Base-by-base conservation (phyloP, 2,329 filamentous ascomycete genomes). In the Ceratocystis smalleyi region DNA sequence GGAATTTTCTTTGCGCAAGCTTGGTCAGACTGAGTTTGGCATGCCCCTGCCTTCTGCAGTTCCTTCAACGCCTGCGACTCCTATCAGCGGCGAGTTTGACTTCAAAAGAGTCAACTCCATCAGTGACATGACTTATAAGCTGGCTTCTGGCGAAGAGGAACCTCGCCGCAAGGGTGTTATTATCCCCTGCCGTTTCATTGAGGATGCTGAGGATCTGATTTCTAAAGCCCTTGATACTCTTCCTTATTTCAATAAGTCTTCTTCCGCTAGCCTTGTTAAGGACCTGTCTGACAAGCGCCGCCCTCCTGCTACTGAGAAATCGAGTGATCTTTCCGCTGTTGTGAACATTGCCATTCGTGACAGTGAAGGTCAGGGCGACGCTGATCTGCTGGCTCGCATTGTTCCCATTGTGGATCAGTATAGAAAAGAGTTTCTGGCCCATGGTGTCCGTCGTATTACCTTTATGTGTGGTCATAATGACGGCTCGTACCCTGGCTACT, bases 381-480 rank as follows among this genome's bases (percentile, higher is more conserved):
- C 83, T 64, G 89, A 96, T 74, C 86, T 90, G 63, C 79, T 96
- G 54, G 75, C 79, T 30, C 87, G 90, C 70, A 88, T 97, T 71
- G 77, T 82, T 43, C 80, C 83, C 35, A 83, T 97, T 64, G 82
- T 99, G 30, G 82, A 87, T 43, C 84, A 89, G 51, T 86, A 86
- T 81, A 92, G 89, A 79, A 83, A 88, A 1, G 94, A 99, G 70
- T 81, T 99, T 27, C 77, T 91, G 30, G 79, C 85, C 63, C 89
- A 88, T 70, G 84, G 86, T 61, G 86, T 99, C 60, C 91, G 94
- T 68, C 89, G 94, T 69, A 77, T 99, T 65, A 96, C 91, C 61
- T 96, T 99, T 78, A 94, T 97, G 74, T 96, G 91, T 72, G 94
- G 94, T 64, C 90, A 89, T 78, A 90, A 86, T 72, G 90, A 99